phyloP scores from a whole-genome alignment of 169 alveolate genomes.

The Plasmodium sp. region DNA sequence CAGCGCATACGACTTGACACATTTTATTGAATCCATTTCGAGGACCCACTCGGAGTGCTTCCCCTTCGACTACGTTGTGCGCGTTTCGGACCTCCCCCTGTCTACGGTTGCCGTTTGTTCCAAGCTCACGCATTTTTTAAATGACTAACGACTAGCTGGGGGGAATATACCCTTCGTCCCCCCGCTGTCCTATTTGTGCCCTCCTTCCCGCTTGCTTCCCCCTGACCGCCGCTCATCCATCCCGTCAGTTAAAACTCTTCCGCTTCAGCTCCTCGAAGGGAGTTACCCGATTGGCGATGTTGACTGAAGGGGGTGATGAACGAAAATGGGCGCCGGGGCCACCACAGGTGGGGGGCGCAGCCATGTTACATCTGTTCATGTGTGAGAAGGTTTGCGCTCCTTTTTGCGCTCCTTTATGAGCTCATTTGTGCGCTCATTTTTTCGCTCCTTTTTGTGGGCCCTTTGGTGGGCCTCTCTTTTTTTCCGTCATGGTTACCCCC shows the following conservation, averaged over 20 bases:
- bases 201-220: not conserved
- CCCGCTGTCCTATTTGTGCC: not conserved
- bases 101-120: constrained; percentile 19
- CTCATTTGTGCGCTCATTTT: not conserved
- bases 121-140: constrained; percentile 43
- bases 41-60: not conserved
- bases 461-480: not conserved
- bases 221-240: not conserved
- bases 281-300: constrained; percentile 10
- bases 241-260: not conserved
- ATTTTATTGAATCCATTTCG: constrained; percentile 24
- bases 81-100: constrained; percentile 32
- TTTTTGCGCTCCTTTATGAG: not conserved
- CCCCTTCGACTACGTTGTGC: constrained; percentile 18
- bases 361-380: not conserved
- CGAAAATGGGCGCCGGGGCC: not conserved
- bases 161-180: not conserved
- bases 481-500: constrained; percentile 38
- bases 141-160: not conserved
- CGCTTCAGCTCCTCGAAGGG: constrained; percentile 30
- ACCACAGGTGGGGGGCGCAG: not conserved
- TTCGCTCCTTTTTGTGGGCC: not conserved
- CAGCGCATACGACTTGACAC: not conserved
- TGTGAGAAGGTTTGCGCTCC: not conserved
- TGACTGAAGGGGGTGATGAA: not conserved